Percentiles rank a stretch among this genome's conserved stretches.
Conservation (phyloP, 768 basidiomycete species). For the Mycena epipterygia region DNA sequence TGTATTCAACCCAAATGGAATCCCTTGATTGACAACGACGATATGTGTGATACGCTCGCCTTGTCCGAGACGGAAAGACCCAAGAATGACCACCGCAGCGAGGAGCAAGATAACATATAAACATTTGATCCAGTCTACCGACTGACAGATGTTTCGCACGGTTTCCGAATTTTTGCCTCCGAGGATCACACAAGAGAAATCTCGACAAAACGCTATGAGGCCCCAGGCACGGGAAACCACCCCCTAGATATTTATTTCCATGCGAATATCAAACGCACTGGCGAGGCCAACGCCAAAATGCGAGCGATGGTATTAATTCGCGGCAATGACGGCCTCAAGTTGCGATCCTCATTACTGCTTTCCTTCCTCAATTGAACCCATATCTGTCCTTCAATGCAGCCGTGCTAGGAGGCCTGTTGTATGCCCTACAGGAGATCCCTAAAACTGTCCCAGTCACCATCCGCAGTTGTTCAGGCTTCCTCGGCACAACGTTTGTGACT, state of each 20-base stretch:
- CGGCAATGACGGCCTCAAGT: not conserved
- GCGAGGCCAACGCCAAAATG: not conserved
- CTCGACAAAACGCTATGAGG: not conserved
- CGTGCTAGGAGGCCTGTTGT: not conserved
- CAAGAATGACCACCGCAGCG: not conserved
- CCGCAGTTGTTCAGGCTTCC: not conserved
- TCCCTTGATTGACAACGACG: not conserved
- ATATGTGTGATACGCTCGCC: not conserved
- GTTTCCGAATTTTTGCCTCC: slow-evolving; percentile 15
- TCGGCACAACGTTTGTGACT: not conserved
- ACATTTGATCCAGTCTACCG: slow-evolving; percentile 14
- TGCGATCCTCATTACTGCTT: not conserved
- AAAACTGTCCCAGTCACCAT: not conserved
- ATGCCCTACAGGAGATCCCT: not conserved
- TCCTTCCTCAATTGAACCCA: not conserved
- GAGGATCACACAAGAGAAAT: not conserved
- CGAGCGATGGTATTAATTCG: not conserved
- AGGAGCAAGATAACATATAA: not conserved
- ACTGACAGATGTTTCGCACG: slow-evolving; percentile 2
- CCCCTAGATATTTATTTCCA: not conserved
- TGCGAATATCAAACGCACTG: not conserved
- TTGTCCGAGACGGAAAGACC: not conserved
- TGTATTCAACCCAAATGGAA: slow-evolving; percentile 20
- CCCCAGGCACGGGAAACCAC: not conserved
- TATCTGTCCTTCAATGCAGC: not conserved